Base-by-base conservation (phyloP, 306 rosid species). In the Lathyrus aphaca region DNA sequence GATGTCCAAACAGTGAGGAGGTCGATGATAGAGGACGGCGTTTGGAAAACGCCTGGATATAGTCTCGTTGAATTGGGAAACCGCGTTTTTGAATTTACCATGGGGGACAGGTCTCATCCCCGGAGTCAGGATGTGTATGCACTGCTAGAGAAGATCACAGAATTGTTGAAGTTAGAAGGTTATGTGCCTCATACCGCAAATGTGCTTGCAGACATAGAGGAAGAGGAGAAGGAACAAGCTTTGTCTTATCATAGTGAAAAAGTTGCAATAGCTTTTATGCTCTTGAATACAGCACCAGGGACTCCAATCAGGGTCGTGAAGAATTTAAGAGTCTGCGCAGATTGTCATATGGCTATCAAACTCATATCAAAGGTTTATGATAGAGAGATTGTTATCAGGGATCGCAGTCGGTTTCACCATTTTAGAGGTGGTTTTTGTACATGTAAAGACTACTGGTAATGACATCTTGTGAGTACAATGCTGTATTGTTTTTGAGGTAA, bases 191-290 rank as follows among this genome's bases (percentile, higher is more conserved):
- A 67, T 23, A 85, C 89, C 55, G 74, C 72, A 56, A 85, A 85
- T 79, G 89, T 85, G 66, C 77, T 85, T 32, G 81, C 81, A 6
- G 89, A 85, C 63, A 79, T 85, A 73, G 89, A 85, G 71, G 89
- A 85, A 65, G 86, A 85, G 79, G 89, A 85, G 80, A 85, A 85
- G 73, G 89, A 85, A 61, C 84, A 82, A 62, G 86, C 82, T 79
- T 56, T 85, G 82, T 82, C 82, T 61, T 85, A 82, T 82, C 89
- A 85, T 7, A 85, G 86, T 70, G 89, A 85, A 72, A 85, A 82
- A 27, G 71, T 85, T 74, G 89, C 89, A 66, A 71, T 85, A 25
- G 89, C 86, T 76, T 85, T 85, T 66, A 79, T 85, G 86, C 81
- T 82, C 40, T 66, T 85, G 27, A 85, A 85, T 71, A 79, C 89